Evolutionary conservation across 495 filamentous ascomycete genomes (phyloP), one percentile per base, ranked within the genome.

Genomic region (Bacidia rubella): DNA sequence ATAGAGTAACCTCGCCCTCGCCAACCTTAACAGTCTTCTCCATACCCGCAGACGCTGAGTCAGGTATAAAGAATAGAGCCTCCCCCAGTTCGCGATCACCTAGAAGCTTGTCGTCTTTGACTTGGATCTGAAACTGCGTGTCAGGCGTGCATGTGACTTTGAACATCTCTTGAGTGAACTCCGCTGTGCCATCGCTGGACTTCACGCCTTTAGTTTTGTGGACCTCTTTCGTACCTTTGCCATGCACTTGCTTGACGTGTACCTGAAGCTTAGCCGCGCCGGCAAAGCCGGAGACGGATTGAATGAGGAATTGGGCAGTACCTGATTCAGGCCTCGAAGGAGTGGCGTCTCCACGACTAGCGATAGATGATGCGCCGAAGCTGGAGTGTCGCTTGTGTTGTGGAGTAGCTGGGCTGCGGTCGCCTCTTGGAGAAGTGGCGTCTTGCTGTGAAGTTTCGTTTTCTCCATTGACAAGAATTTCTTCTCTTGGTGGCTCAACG

Each of bases 181-280:
- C 68, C 3, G 83, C 73, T 0, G 71, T 66, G 12, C 81, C 81
- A 19, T 65, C 69, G 22, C 74, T 65, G 10, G 77, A 71, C 66
- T 95, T 95, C 60, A 74, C 62, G 15, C 74, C 70, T 65, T 95
- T 94, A 17, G 85, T 90, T 70, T 97, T 96, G 69, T 86, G 78
- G 51, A 95, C 74, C 42, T 83, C 76, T 68, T 90, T 95, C 10
- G 72, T 64, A 47, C 75, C 77, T 68, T 88, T 89, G 44, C 75
- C 55, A 0, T 72, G 68, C 22, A 84, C 53, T 49, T 84, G 78
- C 59, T 78, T 78, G 57, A 97, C 68, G 51, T 77, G 69, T 39
- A 96, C 79, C 59, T 88, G 87, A 35, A 97, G 70, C 61, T 95
- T 87, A n/a, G 86, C 73, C 9, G 76, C 77, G 2, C 78, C 63